Percentiles rank a stretch among this genome's conserved stretches.
Evolutionary conservation across 2,329 filamentous ascomycete species (phyloP).

Genomic region (Colletotrichum caudatum): DNA sequence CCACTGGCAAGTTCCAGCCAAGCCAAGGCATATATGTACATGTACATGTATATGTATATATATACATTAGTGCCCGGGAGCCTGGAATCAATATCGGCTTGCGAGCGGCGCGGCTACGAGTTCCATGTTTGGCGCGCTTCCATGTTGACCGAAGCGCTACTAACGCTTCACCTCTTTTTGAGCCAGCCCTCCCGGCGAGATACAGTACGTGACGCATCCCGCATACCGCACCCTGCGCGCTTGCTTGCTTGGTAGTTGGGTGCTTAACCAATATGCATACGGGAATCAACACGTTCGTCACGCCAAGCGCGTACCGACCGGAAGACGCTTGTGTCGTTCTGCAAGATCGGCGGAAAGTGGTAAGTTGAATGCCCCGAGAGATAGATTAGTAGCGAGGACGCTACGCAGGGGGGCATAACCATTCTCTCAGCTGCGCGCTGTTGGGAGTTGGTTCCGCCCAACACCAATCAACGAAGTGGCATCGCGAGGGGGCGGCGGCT

Average conservation of each 20-base stretch:
- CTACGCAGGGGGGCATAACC: neutral
- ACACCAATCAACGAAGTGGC: constrained; percentile 17
- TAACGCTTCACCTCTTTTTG: neutral
- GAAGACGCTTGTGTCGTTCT: neutral
- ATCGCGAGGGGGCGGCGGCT: constrained; percentile 27
- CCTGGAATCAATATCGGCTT: neutral
- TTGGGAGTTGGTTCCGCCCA: constrained; percentile 1
- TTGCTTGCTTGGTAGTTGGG: neutral
- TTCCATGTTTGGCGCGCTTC: constrained; percentile 4
- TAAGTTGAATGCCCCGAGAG: neutral
- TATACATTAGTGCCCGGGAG: neutral
- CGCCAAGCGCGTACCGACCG: neutral
- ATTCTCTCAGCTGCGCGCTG: neutral
- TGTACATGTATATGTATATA: too few species aligned
- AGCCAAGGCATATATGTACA: neutral
- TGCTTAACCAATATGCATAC: neutral
- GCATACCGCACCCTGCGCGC: constrained; percentile 4
- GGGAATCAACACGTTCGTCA: neutral
- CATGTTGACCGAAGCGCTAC: neutral
- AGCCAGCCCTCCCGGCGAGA: neutral
- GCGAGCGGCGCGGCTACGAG: constrained; percentile 7
- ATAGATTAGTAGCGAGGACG: neutral
- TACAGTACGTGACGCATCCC: neutral
- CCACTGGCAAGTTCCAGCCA: neutral
- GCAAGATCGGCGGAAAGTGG: neutral